Evolutionary conservation across 805 yeast genomes (phyloP).

Genomic region (Yamadazyma nakazawae): DNA sequence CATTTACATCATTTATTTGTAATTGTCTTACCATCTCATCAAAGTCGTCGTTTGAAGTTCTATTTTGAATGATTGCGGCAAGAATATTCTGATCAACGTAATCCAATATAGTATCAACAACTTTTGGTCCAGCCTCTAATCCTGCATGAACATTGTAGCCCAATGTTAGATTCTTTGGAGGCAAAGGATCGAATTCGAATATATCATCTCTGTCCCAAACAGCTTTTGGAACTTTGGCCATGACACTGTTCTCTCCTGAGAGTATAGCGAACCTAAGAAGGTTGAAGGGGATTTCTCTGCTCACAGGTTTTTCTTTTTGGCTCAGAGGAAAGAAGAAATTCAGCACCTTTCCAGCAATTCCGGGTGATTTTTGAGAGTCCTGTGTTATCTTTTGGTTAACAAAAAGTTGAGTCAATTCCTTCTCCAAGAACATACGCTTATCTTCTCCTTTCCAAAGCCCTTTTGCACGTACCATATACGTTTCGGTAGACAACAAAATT

Average conservation of each 20-base stretch:
- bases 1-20: conserved; percentile 8
- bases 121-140: conserved; percentile 12
- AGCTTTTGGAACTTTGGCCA: conserved; percentile 63
- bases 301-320: conserved; percentile 2
- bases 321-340: conserved; percentile 13
- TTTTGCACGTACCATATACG: conserved; percentile 57
- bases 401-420: conserved; percentile 32
- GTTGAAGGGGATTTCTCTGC: conserved; percentile 51
- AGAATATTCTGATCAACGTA: conserved; percentile 47
- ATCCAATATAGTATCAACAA: conserved; percentile 34
- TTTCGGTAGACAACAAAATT: conserved; percentile 45
- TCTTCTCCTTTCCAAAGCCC: conserved; percentile 51
- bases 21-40: conserved; percentile 23
- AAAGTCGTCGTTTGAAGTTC: conserved; percentile 25
- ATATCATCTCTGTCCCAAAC: conserved; percentile 62
- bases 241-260: conserved; percentile 66
- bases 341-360: conserved; percentile 14
- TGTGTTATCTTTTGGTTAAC: not conserved
- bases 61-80: conserved; percentile 39
- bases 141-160: conserved; percentile 42
- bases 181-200: conserved; percentile 69
- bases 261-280: conserved; percentile 64
- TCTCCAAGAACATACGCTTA: conserved; percentile 46
- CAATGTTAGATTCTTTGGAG: conserved; percentile 43
- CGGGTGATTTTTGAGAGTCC: not conserved